These are phyloP conservation scores for Trypanosoma vivax DNA, from an alignment of 208 protist genomes.

Conservation along the genomic window DNA sequence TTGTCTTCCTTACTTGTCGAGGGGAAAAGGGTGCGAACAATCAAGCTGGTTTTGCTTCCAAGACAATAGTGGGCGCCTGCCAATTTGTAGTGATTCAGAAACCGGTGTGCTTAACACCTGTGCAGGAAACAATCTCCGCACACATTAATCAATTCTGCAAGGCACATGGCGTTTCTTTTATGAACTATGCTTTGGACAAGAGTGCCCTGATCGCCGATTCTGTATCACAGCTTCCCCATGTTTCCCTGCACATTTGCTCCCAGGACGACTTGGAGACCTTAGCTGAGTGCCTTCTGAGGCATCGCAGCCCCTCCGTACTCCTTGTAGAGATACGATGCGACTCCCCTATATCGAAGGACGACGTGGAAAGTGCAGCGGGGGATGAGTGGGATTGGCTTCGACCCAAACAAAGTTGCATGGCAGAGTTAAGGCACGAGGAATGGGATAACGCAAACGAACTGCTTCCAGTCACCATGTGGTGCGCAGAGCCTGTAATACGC, in stretches of 20 bases:
- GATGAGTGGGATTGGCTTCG: slow-evolving; percentile 27
- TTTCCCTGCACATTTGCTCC: neutral
- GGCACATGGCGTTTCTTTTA: too few relatives aligned
- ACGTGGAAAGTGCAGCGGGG: neutral
- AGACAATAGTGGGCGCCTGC: too few relatives aligned
- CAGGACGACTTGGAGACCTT: slow-evolving; percentile 11
- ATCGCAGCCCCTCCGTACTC: slow-evolving; percentile 2
- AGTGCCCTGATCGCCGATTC: neutral
- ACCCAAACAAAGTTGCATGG: slow-evolving; percentile 23
- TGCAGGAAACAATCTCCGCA: too few relatives aligned
- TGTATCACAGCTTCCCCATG: neutral
- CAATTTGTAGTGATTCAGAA: too few relatives aligned
- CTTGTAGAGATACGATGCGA: neutral
- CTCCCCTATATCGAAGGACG: neutral
- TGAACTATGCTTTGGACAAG: too few relatives aligned
- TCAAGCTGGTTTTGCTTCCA: too few relatives aligned
- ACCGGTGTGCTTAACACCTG: too few relatives aligned
- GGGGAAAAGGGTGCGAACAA: too few relatives aligned
- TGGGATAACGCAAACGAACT: neutral
- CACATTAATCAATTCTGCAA: too few relatives aligned
- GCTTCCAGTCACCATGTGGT: slow-evolving; percentile 1
- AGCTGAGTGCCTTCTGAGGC: slow-evolving; percentile 14
- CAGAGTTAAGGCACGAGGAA: neutral
- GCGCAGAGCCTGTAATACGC: slow-evolving; percentile 2
- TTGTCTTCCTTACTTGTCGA: too few relatives aligned